phyloP scores from a whole-genome alignment of 306 rosid genomes.

The Crataegus laevigata region DNA sequence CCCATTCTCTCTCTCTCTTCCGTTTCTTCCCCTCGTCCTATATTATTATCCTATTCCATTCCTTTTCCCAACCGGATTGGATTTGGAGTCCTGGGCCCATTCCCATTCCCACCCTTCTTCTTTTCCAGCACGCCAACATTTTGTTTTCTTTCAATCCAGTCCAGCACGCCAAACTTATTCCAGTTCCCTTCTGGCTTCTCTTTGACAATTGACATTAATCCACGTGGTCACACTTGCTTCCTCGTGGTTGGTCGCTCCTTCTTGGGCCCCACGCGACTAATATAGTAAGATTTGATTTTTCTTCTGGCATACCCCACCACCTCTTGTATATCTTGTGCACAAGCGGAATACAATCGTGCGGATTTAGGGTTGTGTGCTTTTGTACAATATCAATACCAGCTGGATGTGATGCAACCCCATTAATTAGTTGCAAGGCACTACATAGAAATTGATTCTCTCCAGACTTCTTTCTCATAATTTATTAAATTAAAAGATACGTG shows the following conservation, averaged over 20 bases:
- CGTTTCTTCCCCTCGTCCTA: background rate
- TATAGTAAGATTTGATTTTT: background rate
- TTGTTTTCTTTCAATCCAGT: background rate
- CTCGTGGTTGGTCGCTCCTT: background rate
- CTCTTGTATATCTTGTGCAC: background rate
- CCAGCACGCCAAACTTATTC: background rate
- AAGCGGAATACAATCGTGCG: background rate
- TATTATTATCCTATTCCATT: background rate
- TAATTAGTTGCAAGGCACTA: background rate
- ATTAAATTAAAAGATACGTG: too few relatives aligned
- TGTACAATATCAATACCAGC: background rate
- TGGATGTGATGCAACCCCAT: background rate
- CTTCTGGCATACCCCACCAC: background rate
- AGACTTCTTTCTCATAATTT: too few relatives aligned
- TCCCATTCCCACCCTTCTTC: background rate
- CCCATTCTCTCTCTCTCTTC: background rate
- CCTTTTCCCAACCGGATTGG: background rate
- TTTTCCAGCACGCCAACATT: background rate
- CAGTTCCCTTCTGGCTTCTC: background rate
- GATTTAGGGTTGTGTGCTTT: background rate
- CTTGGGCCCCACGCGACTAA: background rate
- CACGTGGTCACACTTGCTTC: slow-evolving; percentile 3
- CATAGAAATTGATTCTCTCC: too few relatives aligned
- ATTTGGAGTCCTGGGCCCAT: background rate
- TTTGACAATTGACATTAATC: background rate